Conservation (phyloP, 176 grass and related monocot species). For the Hordeum vulgare region MorexV3_pseudomolecules_assembly NC_058518.1:461263285-461263784, state of each 20-base stretch:
- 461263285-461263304: conserved; percentile 75
- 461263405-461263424: not conserved
- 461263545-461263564: conserved; percentile 37
- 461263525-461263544: conserved; percentile 5
- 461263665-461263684: conserved; percentile 20
- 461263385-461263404: conserved; percentile 41
- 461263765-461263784: not conserved
- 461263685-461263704: conserved; percentile 36
- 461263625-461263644: conserved; percentile 1
- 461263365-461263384: conserved; percentile 58
- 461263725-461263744: not conserved
- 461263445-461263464: not conserved
- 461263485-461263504: conserved; percentile 24
- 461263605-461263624: conserved; percentile 30
- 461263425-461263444: not conserved
- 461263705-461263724: conserved; percentile 13
- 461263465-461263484: not conserved
- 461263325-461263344: conserved; percentile 48
- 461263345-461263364: conserved; percentile 33
- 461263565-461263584: conserved; percentile 18
- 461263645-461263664: not conserved
- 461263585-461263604: conserved; percentile 9
- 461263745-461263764: not conserved
- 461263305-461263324: conserved; percentile 50
- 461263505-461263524: not conserved